Conservation (phyloP, 345 rosid genomes). For the Kandelia obovata region DNA sequence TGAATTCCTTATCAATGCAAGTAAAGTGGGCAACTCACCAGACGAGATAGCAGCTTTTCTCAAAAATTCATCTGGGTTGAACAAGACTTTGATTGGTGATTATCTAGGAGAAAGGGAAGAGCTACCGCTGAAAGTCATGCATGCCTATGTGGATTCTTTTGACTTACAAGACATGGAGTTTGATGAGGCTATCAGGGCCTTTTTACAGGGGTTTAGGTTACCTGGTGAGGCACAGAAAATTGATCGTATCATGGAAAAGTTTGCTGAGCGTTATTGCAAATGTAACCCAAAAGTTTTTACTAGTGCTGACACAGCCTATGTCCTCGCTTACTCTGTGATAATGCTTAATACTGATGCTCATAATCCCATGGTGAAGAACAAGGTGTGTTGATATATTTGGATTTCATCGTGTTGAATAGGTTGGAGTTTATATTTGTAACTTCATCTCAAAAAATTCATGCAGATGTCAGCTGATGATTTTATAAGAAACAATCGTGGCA, state of each 20-base stretch:
- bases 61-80: slow-evolving; percentile 81
- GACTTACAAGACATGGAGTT: slow-evolving; percentile 86
- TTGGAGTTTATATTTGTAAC: slow-evolving; percentile 26
- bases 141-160: slow-evolving; percentile 93
- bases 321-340: slow-evolving; percentile 97
- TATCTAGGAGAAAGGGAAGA: slow-evolving; percentile 99
- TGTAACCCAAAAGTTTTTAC: slow-evolving; percentile 91
- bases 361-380: slow-evolving; percentile 95
- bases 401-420: slow-evolving; percentile 21
- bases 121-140: slow-evolving; percentile 91
- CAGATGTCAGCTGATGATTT: slow-evolving; percentile 99
- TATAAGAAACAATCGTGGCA: slow-evolving; percentile 93
- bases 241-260: slow-evolving; percentile 98
- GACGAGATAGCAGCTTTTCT: slow-evolving; percentile 96
- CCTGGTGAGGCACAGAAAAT: slow-evolving; percentile 99
- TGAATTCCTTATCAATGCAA: slow-evolving; percentile 91
- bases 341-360: slow-evolving; percentile 98
- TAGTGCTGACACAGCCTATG: slow-evolving; percentile 97
- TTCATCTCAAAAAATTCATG: slow-evolving; percentile 13
- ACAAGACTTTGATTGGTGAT: slow-evolving; percentile 89
- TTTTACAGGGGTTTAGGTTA: slow-evolving; percentile 86
- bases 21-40: slow-evolving; percentile 84
- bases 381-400: slow-evolving; percentile 49
- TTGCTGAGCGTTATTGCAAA: slow-evolving; percentile 93
- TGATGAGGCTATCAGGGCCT: slow-evolving; percentile 90